phyloP scores from a whole-genome alignment of 2,329 filamentous ascomycete genomes.

The Ciborinia camelliae region DNA sequence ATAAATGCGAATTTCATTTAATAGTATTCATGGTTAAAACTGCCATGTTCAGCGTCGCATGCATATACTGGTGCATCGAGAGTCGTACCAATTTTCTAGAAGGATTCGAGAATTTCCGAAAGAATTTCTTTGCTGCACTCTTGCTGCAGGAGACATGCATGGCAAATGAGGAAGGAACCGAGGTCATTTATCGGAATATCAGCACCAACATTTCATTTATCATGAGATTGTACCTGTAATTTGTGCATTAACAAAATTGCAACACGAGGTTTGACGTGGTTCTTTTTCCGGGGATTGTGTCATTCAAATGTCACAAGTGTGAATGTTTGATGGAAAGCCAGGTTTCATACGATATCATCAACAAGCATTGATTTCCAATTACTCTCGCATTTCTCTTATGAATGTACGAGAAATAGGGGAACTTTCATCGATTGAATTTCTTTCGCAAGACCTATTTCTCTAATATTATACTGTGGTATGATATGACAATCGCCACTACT shows the following conservation, averaged over 20 bases:
- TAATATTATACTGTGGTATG: background rate
- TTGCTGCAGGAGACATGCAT: constrained; percentile 1
- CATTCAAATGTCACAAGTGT: constrained; percentile 1
- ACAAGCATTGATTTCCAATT: background rate
- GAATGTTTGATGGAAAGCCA: background rate
- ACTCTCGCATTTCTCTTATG: background rate
- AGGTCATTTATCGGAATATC: background rate
- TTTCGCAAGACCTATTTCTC: background rate
- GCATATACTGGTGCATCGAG: background rate
- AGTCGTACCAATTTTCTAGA: constrained; percentile 17
- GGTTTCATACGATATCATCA: background rate
- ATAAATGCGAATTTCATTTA: background rate
- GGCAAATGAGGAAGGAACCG: constrained; percentile 2
- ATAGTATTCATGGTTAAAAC: background rate
- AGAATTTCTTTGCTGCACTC: background rate
- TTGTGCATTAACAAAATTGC: background rate
- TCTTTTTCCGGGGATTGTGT: background rate
- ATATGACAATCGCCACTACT: background rate
- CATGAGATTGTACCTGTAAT: constrained; percentile 1
- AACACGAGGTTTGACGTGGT: constrained; percentile 8
- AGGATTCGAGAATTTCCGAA: constrained; percentile 18
- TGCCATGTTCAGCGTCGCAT: constrained; percentile 6
- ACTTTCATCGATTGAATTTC: background rate
- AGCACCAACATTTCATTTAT: background rate
- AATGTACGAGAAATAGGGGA: background rate